These are phyloP conservation scores for Cochlearia excelsa DNA, from an alignment of 345 rosid genomes.

Conservation along the genomic window DNA sequence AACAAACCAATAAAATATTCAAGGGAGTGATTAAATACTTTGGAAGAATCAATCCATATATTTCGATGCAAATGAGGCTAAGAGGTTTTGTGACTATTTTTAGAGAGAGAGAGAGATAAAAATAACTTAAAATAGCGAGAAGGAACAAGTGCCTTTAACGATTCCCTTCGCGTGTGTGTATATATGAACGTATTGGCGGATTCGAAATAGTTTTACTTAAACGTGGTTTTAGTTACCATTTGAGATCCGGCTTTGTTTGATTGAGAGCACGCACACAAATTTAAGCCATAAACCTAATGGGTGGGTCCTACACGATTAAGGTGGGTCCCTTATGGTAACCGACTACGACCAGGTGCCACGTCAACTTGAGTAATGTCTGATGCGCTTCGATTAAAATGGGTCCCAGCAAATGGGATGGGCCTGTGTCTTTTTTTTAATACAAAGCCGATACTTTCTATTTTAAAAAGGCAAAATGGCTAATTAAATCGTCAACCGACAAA, in stretches of 20 bases:
- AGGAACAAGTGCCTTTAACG: conserved; percentile 16
- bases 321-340: conserved; percentile 15
- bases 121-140: not conserved
- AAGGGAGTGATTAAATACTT: not conserved
- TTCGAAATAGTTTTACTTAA: conserved; percentile 8
- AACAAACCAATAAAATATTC: not conserved
- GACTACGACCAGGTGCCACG: conserved; percentile 29
- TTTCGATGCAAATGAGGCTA: conserved; percentile 10
- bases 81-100: not conserved
- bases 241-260: conserved; percentile 30
- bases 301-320: conserved; percentile 9
- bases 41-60: conserved; percentile 18
- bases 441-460: not conserved
- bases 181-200: conserved; percentile 24
- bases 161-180: conserved; percentile 11
- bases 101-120: conserved; percentile 6
- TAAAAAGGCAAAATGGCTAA: too few relatives aligned
- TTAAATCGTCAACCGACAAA: too few relatives aligned
- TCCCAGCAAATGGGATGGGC: not conserved
- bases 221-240: conserved; percentile 4
- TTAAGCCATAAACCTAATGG: conserved; percentile 7
- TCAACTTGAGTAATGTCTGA: conserved; percentile 25
- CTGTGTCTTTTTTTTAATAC: not conserved
- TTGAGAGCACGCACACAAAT: conserved; percentile 22
- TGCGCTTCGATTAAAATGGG: conserved; percentile 20